Conservation (phyloP, 1,139 yeast genomes). For the Tardiomyces digboiensis region DNA sequence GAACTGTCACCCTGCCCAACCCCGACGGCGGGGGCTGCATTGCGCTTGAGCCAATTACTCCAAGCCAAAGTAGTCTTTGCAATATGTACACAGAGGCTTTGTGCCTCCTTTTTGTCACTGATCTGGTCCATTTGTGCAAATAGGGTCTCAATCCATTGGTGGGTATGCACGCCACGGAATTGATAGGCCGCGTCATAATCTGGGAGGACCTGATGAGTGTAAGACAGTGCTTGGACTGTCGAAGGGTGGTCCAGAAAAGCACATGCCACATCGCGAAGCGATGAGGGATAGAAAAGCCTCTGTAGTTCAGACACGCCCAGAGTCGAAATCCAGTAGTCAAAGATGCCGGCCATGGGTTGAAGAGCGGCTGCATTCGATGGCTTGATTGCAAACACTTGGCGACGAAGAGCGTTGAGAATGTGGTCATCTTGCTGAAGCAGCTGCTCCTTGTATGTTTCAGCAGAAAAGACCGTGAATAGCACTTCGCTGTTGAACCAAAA, state of each 20-base stretch:
- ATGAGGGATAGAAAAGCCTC: background rate
- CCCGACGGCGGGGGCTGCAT: no score
- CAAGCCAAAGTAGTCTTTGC: no score
- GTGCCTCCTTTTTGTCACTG: background rate
- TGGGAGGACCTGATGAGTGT: background rate
- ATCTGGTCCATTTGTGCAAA: background rate
- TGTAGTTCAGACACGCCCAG: background rate
- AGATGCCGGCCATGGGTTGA: background rate
- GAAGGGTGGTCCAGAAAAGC: background rate
- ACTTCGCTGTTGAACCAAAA: background rate
- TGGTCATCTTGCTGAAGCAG: background rate
- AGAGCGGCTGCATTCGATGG: background rate
- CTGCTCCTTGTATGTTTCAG: background rate
- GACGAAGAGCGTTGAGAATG: background rate
- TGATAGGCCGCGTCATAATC: background rate
- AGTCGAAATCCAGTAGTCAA: background rate
- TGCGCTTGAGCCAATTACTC: no score
- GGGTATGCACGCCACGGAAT: background rate
- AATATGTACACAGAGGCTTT: no score
- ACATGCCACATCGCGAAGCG: background rate
- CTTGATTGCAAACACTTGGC: background rate
- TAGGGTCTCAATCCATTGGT: background rate
- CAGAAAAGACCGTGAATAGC: background rate
- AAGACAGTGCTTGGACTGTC: background rate
- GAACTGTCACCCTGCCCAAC: no score